phyloP scores from a whole-genome alignment of 345 rosid genomes.

The Eucalyptus regnans region DNA sequence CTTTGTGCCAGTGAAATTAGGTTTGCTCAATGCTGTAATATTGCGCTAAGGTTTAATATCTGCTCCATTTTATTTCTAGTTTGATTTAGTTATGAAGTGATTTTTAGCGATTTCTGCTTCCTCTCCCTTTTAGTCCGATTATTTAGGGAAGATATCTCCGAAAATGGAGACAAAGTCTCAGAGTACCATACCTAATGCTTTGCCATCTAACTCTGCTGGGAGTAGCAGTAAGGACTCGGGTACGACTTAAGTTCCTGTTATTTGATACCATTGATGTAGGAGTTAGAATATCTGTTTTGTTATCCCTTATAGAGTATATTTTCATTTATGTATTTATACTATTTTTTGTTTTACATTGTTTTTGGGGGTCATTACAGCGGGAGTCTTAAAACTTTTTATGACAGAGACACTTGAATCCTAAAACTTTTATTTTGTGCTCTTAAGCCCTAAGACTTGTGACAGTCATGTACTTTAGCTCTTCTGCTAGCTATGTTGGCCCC shows the following conservation, averaged over 20 bases:
- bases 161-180: conserved; percentile 81
- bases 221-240: conserved; percentile 47
- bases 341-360: not conserved
- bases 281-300: not conserved
- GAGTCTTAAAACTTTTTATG: not conserved
- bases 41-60: not conserved
- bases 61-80: not conserved
- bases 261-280: not conserved
- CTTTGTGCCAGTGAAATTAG: not conserved
- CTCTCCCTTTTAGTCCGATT: conserved; percentile 44
- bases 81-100: not conserved
- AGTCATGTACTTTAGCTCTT: not conserved
- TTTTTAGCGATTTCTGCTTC: not conserved
- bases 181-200: conserved; percentile 21
- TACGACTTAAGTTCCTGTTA: not conserved
- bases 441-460: not conserved
- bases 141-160: conserved; percentile 70
- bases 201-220: conserved; percentile 24
- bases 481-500: not conserved
- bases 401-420: not conserved
- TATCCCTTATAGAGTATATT: not conserved
- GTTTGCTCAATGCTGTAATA: not conserved
- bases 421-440: not conserved
- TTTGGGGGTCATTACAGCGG: not conserved
- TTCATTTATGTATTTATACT: not conserved